Evolutionary conservation across 2,329 filamentous ascomycete genomes (phyloP), one percentile per base, ranked within the genome.

Genomic region (Aspergillus proliferans): DNA sequence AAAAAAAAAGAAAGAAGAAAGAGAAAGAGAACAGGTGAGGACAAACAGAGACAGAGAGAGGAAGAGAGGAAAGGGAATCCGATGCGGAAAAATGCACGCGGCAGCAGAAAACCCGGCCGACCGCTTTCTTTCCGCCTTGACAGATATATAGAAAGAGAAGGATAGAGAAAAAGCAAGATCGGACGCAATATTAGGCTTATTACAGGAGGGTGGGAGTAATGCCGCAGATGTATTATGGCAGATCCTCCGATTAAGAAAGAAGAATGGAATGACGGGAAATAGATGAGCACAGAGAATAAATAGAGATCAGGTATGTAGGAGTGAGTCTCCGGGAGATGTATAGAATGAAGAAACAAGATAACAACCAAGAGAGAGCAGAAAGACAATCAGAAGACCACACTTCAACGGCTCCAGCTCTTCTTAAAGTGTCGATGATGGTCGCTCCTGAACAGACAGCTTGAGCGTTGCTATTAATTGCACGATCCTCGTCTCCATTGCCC

Each of bases 21-120:
- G 46, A 38, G 39, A 44, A 34, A 48, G 43, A 49, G 22, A 36
- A 21, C 34, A 47, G 15, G 45, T 42, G 49, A 40, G 36, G 22
- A 40, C 26, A 28, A 36, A 47, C 40, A 46, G 30, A 24, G 28
- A 43, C 40, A 45, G 28, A 43, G 46, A 38, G 39, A 47, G 33
- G 36, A 55, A 54, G 51, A n/a, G 10, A 53, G 46, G 50, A 49
- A 33, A 21, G 53, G 53, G 48, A 47, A 46, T 46, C 38, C 42
- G 46, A 28, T 14, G 21, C n/a, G 26, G 12, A 26, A 19, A 28
- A 43, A 28, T 9, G 22, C 40, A 24, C 40, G 40, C 40, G 40
- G 41, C 41, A 43, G 41, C 41, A 43, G 41, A 43, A 43, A 42
- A 42, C 18, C 40, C 40, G 40, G 22, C 41, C 43, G 26, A 45